Evolutionary conservation across 371 early-diverging fungal genomes (phyloP).

Genomic region (Rhizopus microsporus): DNA sequence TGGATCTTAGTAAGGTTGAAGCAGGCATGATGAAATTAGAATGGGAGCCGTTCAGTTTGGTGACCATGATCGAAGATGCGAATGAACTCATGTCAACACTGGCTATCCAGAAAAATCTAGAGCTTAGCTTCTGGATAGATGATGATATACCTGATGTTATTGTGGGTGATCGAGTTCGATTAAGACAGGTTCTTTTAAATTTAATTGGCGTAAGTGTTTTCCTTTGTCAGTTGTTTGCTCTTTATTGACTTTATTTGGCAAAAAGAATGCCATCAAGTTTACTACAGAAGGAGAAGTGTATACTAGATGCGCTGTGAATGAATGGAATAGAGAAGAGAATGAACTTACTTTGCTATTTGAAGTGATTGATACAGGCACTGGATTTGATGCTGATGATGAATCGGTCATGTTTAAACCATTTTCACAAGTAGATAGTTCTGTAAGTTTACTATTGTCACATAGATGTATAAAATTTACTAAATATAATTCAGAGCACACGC

Average conservation of each 20-base stretch:
- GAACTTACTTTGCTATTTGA: slow-evolving; percentile 58
- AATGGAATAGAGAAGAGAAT: slow-evolving; percentile 23
- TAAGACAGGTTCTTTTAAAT: slow-evolving; percentile 61
- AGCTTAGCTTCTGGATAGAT: slow-evolving; percentile 63
- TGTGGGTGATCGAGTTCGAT: slow-evolving; percentile 59
- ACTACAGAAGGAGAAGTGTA: slow-evolving; percentile 64
- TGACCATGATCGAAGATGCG: slow-evolving; percentile 63
- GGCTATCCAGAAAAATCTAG: slow-evolving; percentile 62
- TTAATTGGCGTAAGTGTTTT: slow-evolving; percentile 51
- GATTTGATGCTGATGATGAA: slow-evolving; percentile 62
- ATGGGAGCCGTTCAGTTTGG: slow-evolving; percentile 61
- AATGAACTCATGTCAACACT: slow-evolving; percentile 62
- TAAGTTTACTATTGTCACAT: slow-evolving; percentile 15
- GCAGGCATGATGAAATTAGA: slow-evolving; percentile 74
- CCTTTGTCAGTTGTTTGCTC: neutral
- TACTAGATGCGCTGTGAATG: slow-evolving; percentile 56
- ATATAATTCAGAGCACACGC: slow-evolving; percentile 49
- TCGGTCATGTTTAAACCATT: slow-evolving; percentile 72
- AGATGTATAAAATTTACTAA: neutral
- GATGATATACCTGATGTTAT: slow-evolving; percentile 61
- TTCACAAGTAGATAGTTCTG: slow-evolving; percentile 66
- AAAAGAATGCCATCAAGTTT: slow-evolving; percentile 68
- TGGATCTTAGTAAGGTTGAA: slow-evolving; percentile 72
- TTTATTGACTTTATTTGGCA: neutral
- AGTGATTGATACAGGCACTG: slow-evolving; percentile 66